Evolutionary conservation across 129 eudicot species (phyloP).

Genomic region (Mikania micrantha): DNA sequence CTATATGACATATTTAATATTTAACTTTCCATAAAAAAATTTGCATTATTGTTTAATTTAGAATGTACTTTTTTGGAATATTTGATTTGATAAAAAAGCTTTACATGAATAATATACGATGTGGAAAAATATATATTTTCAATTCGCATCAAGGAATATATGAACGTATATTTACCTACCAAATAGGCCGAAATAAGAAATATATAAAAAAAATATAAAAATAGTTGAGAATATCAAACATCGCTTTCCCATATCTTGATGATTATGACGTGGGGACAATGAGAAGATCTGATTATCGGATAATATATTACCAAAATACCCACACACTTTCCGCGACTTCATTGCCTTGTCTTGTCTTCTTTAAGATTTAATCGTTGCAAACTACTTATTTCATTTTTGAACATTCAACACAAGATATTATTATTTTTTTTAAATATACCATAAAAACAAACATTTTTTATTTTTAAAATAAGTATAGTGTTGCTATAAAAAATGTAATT

Average conservation of each 20-base stretch:
- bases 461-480: too few relatives aligned
- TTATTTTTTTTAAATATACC: too few relatives aligned
- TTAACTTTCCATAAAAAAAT: too few relatives aligned
- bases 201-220: too few relatives aligned
- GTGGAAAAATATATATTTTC: neutral
- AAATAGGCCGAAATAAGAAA: too few relatives aligned
- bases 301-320: constrained; percentile 14
- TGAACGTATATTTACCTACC: neutral
- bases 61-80: neutral
- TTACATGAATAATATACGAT: neutral
- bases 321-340: neutral
- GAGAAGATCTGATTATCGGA: constrained; percentile 25
- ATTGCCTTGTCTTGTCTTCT: neutral
- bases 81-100: neutral
- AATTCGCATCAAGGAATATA: neutral
- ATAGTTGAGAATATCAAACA: constrained; percentile 31
- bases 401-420: too few relatives aligned
- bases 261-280: constrained; percentile 36
- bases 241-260: constrained; percentile 34
- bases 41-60: too few relatives aligned
- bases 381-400: too few relatives aligned
- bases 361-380: neutral
- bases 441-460: too few relatives aligned
- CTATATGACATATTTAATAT: too few relatives aligned
- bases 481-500: too few relatives aligned